Evolutionary conservation across 2,329 filamentous ascomycete species (phyloP).

Genomic region (Exophiala sp.): DNA sequence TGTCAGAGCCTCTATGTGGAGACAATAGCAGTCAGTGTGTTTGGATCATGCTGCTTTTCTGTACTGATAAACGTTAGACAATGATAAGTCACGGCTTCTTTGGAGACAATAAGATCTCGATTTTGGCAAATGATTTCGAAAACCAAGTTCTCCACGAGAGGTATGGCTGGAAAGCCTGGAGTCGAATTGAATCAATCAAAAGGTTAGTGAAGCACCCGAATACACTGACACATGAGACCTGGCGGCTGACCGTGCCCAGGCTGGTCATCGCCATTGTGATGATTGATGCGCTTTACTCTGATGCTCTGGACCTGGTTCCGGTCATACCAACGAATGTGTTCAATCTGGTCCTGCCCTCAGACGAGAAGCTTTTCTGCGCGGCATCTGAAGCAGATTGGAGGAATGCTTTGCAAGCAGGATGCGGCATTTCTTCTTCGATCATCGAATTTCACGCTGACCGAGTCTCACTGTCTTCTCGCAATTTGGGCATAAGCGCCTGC

Average conservation of each 20-base stretch:
- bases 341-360: neutral
- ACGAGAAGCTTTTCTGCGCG: conserved; percentile 1
- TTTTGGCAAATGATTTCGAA: neutral
- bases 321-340: neutral
- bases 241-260: neutral
- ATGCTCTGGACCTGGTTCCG: neutral
- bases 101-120: neutral
- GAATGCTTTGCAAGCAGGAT: neutral
- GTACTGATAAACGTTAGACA: neutral
- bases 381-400: neutral
- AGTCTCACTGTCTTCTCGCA: neutral
- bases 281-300: neutral
- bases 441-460: neutral
- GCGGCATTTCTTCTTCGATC: neutral
- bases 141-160: neutral
- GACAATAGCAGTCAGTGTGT: neutral
- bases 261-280: neutral
- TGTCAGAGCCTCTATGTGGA: conserved; percentile 1
- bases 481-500: neutral
- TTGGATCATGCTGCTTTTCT: neutral
- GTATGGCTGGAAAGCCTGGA: neutral
- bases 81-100: conserved; percentile 2
- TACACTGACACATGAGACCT: neutral
- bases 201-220: neutral
- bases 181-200: neutral